Conservation (phyloP, 257 asterid genomes). For the Lantana camara region DNA sequence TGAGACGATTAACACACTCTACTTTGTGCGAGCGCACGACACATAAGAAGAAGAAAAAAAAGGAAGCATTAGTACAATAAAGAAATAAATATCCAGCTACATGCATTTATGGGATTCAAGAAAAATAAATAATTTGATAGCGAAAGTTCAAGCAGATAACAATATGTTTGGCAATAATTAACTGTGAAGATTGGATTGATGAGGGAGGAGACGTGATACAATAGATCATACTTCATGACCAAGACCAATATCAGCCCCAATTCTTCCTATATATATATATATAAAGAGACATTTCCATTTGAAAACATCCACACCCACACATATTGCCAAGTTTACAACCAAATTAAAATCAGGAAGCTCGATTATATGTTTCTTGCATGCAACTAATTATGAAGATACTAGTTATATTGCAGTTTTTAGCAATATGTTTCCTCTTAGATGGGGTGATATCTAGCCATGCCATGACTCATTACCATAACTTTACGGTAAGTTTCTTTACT, state of each 20-base stretch:
- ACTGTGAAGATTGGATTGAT: not conserved
- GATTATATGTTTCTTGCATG: not conserved
- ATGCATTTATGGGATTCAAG: not conserved
- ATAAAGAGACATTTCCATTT: not conserved
- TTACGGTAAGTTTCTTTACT: constrained; percentile 27
- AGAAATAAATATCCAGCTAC: too few species aligned
- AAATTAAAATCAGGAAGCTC: not conserved
- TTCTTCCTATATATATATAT: not conserved
- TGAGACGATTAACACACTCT: too few species aligned
- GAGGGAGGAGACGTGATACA: constrained; percentile 29
- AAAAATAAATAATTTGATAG: too few species aligned
- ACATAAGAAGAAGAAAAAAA: too few species aligned
- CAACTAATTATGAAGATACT: not conserved
- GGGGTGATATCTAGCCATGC: constrained; percentile 32
- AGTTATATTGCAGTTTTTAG: constrained; percentile 21
- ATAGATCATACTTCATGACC: not conserved
- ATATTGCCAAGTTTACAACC: not conserved
- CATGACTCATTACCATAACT: constrained; percentile 26
- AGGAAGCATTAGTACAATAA: too few species aligned
- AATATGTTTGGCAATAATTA: not conserved
- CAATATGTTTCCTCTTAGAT: constrained; percentile 19
- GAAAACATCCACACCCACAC: too few species aligned
- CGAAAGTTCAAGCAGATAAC: too few species aligned
- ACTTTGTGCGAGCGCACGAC: too few species aligned
- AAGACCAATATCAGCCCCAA: not conserved